Evolutionary conservation across 352 stramenopile species (phyloP).

Genomic region (Phytophthora agathidicida): DNA sequence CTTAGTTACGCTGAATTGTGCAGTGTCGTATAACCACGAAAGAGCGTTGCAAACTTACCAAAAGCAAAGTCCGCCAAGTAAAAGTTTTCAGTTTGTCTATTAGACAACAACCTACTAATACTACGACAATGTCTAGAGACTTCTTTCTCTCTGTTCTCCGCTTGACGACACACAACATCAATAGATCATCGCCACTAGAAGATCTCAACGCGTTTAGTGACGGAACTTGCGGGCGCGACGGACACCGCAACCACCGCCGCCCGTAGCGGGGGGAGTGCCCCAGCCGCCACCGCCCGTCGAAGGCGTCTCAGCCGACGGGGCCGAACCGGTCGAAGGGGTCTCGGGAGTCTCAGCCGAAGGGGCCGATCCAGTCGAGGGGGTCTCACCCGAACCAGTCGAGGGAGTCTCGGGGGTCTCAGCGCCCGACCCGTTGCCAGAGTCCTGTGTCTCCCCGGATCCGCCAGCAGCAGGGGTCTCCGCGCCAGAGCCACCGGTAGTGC

Average conservation of each 20-base stretch:
- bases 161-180: constrained; percentile 8
- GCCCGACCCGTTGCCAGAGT: too few relatives aligned
- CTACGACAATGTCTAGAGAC: constrained; percentile 7
- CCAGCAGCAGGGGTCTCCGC: not conserved
- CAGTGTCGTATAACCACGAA: too few relatives aligned
- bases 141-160: constrained; percentile 14
- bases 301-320: not conserved
- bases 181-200: constrained; percentile 6
- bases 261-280: constrained; percentile 1
- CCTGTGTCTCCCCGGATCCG: too few relatives aligned
- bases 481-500: not conserved
- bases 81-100: constrained; percentile 12
- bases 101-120: constrained; percentile 13
- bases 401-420: too few relatives aligned
- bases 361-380: not conserved
- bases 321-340: not conserved
- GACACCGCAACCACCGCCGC: constrained; percentile 9
- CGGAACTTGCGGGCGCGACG: constrained; percentile 18
- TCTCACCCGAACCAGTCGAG: not conserved
- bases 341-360: constrained; percentile 1
- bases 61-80: not conserved
- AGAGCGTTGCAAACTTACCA: not conserved
- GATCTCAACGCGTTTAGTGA: constrained; percentile 9
- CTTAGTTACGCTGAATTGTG: too few relatives aligned
- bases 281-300: constrained; percentile 6